phyloP scores from a whole-genome alignment of 768 basidiomycete species.

The Hygrophoropsis aurantiaca region DNA sequence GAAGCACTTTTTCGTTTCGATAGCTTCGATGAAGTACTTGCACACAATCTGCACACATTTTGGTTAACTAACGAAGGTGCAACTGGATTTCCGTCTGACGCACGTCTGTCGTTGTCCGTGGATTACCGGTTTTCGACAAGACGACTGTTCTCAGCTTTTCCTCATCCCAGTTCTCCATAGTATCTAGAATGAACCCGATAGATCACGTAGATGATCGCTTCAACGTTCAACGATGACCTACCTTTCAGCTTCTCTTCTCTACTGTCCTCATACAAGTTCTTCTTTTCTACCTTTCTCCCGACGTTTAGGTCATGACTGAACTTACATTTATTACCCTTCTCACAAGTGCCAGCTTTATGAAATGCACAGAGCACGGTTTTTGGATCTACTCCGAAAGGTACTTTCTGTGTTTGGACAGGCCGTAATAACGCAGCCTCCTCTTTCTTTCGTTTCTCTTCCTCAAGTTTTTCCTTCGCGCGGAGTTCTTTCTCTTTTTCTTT shows the following conservation, averaged over 20 bases:
- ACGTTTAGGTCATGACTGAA: slow-evolving; percentile 93
- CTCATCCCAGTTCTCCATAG: slow-evolving; percentile 98
- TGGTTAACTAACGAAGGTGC: slow-evolving; percentile 1
- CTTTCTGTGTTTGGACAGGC: slow-evolving; percentile 78
- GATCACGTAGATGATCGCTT: slow-evolving; percentile 1
- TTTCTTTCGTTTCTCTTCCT: slow-evolving; percentile 81
- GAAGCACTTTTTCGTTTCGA: slow-evolving; percentile 78
- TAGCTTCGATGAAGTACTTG: slow-evolving; percentile 95
- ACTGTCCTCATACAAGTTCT: slow-evolving; percentile 87
- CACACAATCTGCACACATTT: slow-evolving; percentile 77
- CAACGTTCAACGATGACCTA: slow-evolving; percentile 30
- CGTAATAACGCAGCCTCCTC: slow-evolving; percentile 84
- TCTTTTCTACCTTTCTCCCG: slow-evolving; percentile 91
- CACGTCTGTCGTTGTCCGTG: slow-evolving; percentile 89
- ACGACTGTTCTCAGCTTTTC: slow-evolving; percentile 91
- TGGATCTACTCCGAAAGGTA: slow-evolving; percentile 95
- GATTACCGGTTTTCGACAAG: slow-evolving; percentile 83
- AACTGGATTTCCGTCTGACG: slow-evolving; percentile 23
- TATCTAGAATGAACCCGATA: slow-evolving; percentile 61
- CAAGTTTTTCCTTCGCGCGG: slow-evolving; percentile 69
- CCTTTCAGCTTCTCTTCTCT: slow-evolving; percentile 80
- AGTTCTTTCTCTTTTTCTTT: slow-evolving; percentile 86
- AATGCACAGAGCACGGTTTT: slow-evolving; percentile 92
- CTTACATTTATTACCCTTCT: slow-evolving; percentile 95
- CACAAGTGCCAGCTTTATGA: slow-evolving; percentile 90